Evolutionary conservation across 208 protist genomes (phyloP), one percentile per base, ranked within the genome.

Genomic region (Balamuthia mandrillaris): DNA sequence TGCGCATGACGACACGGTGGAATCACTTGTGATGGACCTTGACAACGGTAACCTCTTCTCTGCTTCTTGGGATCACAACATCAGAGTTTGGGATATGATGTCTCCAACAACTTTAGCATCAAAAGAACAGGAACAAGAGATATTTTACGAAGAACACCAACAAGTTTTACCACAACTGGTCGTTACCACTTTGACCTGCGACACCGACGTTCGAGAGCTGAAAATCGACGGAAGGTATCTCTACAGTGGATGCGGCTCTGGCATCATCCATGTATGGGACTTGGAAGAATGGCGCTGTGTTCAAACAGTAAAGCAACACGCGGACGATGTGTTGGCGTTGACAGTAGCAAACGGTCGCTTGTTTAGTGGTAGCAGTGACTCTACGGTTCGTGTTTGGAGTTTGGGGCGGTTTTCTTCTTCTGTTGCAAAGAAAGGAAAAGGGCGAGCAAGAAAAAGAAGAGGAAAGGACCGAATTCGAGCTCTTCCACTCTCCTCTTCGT

Each of bases 181-280:
- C n/a, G n/a, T n/a, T n/a, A n/a, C n/a, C 51, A 81, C 72, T 27
- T 60, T 81, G n/a, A 58, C 47, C 29, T 81, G 72, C 47, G 27
- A 27, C 27, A 81, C 21, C 51, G 72, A 81, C 72, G 72, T 81
- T 9, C 44, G 72, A 18, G 72, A 60, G 39, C 72, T 81, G 16
- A 41, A 61, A 14, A 27, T 81, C 1, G 45, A 81, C 24, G 29
- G 60, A 27, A 37, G 60, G 21, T n/a, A 42, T 10, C 72, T 81
- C 27, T 58, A 42, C n/a, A 61, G 45, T 16, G 72, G 72, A 16
- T 52, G 72, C 35, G 72, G 72, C 6, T 42, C 44, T 9, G 72
- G 72, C 44, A 61, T 31, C 31, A 81, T 81, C n/a, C 72, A 81
- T 31, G 72, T 81, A n/a, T 81, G 72, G 72, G 72, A 81, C 29